Percentiles rank a stretch among this genome's conserved stretches.
Evolutionary conservation across 2,329 filamentous ascomycete genomes (phyloP).

Genomic region (Pestalotiopsis sp.): DNA sequence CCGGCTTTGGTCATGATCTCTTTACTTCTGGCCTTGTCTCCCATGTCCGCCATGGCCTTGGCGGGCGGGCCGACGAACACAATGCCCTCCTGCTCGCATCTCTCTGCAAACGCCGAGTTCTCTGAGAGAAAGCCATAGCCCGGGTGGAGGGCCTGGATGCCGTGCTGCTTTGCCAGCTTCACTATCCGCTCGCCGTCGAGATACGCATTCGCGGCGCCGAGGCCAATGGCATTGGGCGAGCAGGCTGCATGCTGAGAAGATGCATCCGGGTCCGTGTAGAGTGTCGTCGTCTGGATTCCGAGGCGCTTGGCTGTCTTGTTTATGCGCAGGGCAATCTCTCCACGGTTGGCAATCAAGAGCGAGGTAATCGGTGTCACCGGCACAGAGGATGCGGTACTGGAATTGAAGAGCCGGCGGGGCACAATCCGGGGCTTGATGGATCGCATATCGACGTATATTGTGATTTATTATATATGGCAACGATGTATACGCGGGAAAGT

Average conservation of each 20-base stretch:
- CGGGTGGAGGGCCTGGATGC: slow-evolving; percentile 90
- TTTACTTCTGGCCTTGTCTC: slow-evolving; percentile 74
- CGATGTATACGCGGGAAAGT: not conserved
- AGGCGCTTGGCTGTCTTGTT: slow-evolving; percentile 84
- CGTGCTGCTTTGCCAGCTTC: slow-evolving; percentile 79
- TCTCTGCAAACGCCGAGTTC: slow-evolving; percentile 86
- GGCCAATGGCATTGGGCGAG: slow-evolving; percentile 80
- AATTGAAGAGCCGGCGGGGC: slow-evolving; percentile 40
- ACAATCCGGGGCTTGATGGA: slow-evolving; percentile 56
- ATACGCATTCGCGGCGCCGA: slow-evolving; percentile 84
- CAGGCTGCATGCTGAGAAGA: slow-evolving; percentile 85
- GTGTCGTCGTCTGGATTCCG: slow-evolving; percentile 89
- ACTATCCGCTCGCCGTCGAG: slow-evolving; percentile 95
- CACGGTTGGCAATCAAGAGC: slow-evolving; percentile 93
- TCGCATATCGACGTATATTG: slow-evolving; percentile 47
- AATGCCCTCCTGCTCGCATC: slow-evolving; percentile 86
- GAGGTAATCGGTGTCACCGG: slow-evolving; percentile 65
- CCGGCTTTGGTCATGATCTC: slow-evolving; percentile 96
- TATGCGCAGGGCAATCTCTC: slow-evolving; percentile 94
- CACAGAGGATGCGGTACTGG: slow-evolving; percentile 32
- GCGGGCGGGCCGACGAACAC: slow-evolving; percentile 93
- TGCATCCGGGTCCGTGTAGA: slow-evolving; percentile 93
- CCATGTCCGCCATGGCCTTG: slow-evolving; percentile 75
- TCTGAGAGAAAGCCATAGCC: slow-evolving; percentile 97
- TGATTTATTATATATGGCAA: not conserved